Base-by-base conservation (phyloP, 768 basidiomycete genomes). In the Pulveroboletus sp. region DNA sequence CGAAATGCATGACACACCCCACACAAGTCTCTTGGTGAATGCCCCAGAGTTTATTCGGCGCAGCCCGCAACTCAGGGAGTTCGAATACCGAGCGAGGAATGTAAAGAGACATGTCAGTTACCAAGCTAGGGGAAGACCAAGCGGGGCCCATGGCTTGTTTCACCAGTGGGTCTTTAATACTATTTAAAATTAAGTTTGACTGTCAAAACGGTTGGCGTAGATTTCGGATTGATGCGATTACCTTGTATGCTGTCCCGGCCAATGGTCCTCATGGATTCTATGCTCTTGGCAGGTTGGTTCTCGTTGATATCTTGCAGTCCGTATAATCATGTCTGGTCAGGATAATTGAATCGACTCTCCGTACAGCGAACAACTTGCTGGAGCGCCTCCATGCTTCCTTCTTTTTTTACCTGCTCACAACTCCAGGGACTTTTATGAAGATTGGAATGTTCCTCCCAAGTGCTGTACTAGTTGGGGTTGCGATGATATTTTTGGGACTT, bases 351-450 rank as follows among this genome's bases (percentile, higher is more conserved):
- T 93, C 92, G 2, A 84, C 88, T 13, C 75, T 97, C 27, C 81
- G 94, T 49, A 90, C 94, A 13, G 81, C 84, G 63, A 97, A 97
- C 69, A 99, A 99, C 63, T 78, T 98, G 6, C 77, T 97, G 17
- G 97, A 99, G 63, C 84, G 97, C 14, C 81, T 98, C 19, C 97
- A 99, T 65, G 94, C 94, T 2, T 98, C 95, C 0, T 94, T 95
- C 70, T 97, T 98, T 74, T 94, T 98, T 72, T 98, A 94, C 70
- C 75, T 98, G 52, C 58, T 70, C 19, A 63, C 67, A 12, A 69
- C 72, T 33, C 75, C 82, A 1, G 72, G 69, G 6, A 77, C 75
- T 2, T 97, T 95, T 70, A 78, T 92, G 57, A 90, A 94, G 63
- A 92, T 98, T 24, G 94, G 94, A 3, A 81, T 75, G 58, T 99